Conservation (phyloP, 345 rosid species). For the Lepidium africanum region DNA sequence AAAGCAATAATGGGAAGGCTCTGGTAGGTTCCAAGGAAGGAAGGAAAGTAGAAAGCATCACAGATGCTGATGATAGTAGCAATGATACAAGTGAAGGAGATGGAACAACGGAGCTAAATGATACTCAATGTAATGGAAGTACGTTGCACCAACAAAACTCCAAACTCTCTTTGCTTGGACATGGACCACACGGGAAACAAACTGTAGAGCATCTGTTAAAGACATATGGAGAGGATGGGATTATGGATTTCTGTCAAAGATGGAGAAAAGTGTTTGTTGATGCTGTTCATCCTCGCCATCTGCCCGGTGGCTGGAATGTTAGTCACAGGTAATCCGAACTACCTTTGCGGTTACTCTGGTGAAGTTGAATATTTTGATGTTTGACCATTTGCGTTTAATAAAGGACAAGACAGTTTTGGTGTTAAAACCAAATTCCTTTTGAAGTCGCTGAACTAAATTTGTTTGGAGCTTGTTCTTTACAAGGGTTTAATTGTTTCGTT, state of each 20-base stretch:
- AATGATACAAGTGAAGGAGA: conserved; percentile 25
- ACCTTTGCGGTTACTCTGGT: not conserved
- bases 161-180: conserved; percentile 78
- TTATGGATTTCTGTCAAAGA: conserved; percentile 68
- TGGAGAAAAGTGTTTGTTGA: conserved; percentile 95
- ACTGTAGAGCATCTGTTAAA: conserved; percentile 62
- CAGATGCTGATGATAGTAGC: conserved; percentile 20
- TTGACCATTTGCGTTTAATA: not conserved
- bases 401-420: not conserved
- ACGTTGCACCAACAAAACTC: conserved; percentile 38
- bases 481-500: conserved; percentile 57
- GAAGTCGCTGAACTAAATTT: not conserved
- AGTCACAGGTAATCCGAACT: conserved; percentile 38
- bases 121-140: conserved; percentile 26
- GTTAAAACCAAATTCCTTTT: not conserved
- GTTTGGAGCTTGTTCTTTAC: conserved; percentile 17
- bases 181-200: conserved; percentile 93
- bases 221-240: conserved; percentile 69
- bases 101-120: conserved; percentile 21
- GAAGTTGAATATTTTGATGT: not conserved
- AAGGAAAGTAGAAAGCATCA: conserved; percentile 21
- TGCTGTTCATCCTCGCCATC: conserved; percentile 66
- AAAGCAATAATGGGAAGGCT: conserved; percentile 6
- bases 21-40: not conserved
- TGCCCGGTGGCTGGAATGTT: conserved; percentile 90